Conservation (phyloP, 2,329 filamentous ascomycete species). For the Alternaria sp. region DNA sequence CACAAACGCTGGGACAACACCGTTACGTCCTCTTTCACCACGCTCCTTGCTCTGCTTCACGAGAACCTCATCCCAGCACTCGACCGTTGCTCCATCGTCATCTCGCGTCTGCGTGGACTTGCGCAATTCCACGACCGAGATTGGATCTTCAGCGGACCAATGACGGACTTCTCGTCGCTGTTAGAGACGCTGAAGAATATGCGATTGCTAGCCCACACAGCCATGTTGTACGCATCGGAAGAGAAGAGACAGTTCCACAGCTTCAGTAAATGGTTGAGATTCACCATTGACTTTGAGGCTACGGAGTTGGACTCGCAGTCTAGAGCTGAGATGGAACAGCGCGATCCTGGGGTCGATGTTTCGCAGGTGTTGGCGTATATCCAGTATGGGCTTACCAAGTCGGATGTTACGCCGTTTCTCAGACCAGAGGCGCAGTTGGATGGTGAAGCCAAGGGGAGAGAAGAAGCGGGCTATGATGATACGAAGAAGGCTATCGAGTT, state of each 20-base stretch:
- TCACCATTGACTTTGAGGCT: conserved; percentile 79
- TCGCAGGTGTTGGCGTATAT: conserved; percentile 79
- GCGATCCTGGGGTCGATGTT: conserved; percentile 77
- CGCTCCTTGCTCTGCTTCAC: conserved; percentile 77
- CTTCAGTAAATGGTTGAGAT: conserved; percentile 84
- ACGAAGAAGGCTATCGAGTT: conserved; percentile 41
- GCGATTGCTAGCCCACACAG: conserved; percentile 75
- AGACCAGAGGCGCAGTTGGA: conserved; percentile 45
- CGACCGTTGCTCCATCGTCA: conserved; percentile 79
- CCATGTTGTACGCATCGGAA: conserved; percentile 72
- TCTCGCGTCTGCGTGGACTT: conserved; percentile 82
- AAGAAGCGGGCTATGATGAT: conserved; percentile 35
- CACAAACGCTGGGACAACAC: conserved; percentile 96
- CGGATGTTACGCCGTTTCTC: conserved; percentile 69
- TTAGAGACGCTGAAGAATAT: conserved; percentile 77
- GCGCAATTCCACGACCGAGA: conserved; percentile 78
- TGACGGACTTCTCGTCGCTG: conserved; percentile 49
- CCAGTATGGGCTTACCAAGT: conserved; percentile 69
- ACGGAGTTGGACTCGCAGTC: conserved; percentile 65
- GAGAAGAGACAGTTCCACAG: conserved; percentile 78
- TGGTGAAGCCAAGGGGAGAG: conserved; percentile 2
- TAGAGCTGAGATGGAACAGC: conserved; percentile 75
- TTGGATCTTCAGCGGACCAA: conserved; percentile 60
- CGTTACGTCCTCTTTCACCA: conserved; percentile 77
- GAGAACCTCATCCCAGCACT: conserved; percentile 88